Evolutionary conservation across 257 asterid genomes (phyloP).

Genomic region (Przewalskia tangutica): DNA sequence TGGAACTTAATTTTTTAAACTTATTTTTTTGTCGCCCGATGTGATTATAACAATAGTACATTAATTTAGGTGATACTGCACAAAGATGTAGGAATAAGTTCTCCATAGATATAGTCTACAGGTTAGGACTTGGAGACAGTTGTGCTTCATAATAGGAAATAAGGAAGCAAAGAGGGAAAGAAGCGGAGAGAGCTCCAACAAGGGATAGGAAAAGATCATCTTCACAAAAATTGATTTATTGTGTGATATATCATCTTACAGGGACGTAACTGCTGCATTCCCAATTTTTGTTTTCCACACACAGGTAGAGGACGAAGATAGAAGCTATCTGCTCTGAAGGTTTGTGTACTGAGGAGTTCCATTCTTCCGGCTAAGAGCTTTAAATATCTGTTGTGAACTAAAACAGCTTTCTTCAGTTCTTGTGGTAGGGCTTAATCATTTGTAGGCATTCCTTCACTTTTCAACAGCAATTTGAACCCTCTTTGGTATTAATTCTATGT

Average conservation of each 20-base stretch:
- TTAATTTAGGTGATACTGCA: background rate
- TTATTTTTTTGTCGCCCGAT: background rate
- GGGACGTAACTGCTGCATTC: background rate
- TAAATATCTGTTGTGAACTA: background rate
- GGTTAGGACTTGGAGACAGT: background rate
- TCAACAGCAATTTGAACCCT: background rate
- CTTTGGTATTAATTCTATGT: too few species aligned
- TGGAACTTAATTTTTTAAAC: background rate
- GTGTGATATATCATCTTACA: background rate
- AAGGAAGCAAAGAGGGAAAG: background rate
- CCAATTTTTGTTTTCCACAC: slow-evolving; percentile 4
- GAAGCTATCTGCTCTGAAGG: too few species aligned
- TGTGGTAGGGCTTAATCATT: background rate
- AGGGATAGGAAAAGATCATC: background rate
- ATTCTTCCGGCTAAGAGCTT: background rate
- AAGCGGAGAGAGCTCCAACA: background rate
- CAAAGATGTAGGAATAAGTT: background rate
- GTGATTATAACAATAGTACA: background rate
- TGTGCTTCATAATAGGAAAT: background rate
- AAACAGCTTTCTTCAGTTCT: background rate
- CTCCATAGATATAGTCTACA: background rate
- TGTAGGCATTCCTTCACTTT: background rate
- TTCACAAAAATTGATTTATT: background rate
- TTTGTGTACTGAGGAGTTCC: background rate
- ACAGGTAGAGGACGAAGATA: background rate